Evolutionary conservation across 306 rosid genomes (phyloP).

Genomic region (Adenanthera pavonina): DNA sequence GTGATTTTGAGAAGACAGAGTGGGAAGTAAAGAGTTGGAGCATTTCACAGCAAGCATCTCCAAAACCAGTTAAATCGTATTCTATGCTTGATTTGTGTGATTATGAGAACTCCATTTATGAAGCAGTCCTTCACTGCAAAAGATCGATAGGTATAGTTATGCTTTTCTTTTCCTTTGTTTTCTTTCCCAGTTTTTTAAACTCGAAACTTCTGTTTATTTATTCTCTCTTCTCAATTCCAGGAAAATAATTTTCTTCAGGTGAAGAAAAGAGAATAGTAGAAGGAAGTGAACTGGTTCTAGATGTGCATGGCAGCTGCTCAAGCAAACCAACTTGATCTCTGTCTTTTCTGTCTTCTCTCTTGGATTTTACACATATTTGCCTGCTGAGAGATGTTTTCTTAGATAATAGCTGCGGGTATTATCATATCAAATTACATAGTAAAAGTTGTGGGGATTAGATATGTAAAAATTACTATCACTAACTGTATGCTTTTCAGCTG

Average conservation of each 20-base stretch:
- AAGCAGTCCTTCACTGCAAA: slow-evolving; percentile 74
- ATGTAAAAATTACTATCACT: not conserved
- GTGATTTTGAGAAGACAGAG: slow-evolving; percentile 49
- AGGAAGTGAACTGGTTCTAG: slow-evolving; percentile 22
- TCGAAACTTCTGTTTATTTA: slow-evolving; percentile 7
- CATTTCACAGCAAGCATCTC: slow-evolving; percentile 49
- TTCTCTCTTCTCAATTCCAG: slow-evolving; percentile 42
- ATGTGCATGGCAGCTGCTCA: slow-evolving; percentile 18
- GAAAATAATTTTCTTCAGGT: slow-evolving; percentile 36
- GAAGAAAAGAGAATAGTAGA: slow-evolving; percentile 29
- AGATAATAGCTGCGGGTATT: not conserved
- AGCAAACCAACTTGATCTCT: slow-evolving; percentile 31
- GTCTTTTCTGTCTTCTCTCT: slow-evolving; percentile 12
- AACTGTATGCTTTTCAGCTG: not conserved
- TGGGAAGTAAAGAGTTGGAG: slow-evolving; percentile 42
- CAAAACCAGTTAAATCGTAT: slow-evolving; percentile 32
- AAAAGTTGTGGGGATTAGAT: not conserved
- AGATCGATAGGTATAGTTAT: slow-evolving; percentile 55
- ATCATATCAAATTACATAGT: not conserved
- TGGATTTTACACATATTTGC: not conserved
- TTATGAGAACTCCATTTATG: slow-evolving; percentile 58
- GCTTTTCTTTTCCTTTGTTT: not conserved
- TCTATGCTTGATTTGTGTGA: slow-evolving; percentile 39
- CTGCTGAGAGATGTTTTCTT: slow-evolving; percentile 11
- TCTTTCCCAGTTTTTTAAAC: not conserved